Evolutionary conservation across 371 early-diverging fungal genomes (phyloP), one percentile per base, ranked within the genome.

Genomic region (Rhizopus sp.): DNA sequence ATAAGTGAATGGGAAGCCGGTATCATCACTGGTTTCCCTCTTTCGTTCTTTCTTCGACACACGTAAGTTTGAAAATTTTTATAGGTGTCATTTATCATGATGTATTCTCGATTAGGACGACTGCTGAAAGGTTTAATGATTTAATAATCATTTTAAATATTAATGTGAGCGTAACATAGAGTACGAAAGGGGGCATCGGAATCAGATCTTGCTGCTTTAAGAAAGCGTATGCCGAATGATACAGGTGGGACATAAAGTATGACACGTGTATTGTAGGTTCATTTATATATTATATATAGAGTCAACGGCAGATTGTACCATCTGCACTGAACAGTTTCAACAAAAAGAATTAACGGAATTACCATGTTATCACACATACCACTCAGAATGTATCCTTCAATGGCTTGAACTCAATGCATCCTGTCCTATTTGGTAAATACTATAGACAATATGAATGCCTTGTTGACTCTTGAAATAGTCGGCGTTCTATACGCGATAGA

Each of bases 361-460:
- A 35, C 60, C 60, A 2, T 60, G 60, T 10, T 5, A 49, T 8
- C 60, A 60, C 34, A 34, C 47, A 29, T 60, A 50, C 41, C 60
- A 60, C 5, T 54, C 60, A 13, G 60, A 41, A 3, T 60, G 60
- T 29, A 60, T 60, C 3, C 12, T 1, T 35, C 42, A 60, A 17
- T 60, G 60, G 60, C 40, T 60, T 16, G 33, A 16, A 3, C 23
- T 60, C n/a, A 60, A 60, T 0, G 32, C 54, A 15, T 48, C 54
- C 48, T 60, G 60, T 49, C 60, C 60, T 3, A 60, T 60, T 23
- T 60, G 60, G 60, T 60, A 55, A 37, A 50, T 44, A 44, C 2
- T 37, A 37, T 37, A 5, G 2, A 10, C 13, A 37, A 37, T 3
- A 10, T 1, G 13, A 6, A 5, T 5, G 3, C 5, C 10, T 10